These are phyloP conservation scores for Porpolomopsis calyptriformis DNA, from an alignment of 768 basidiomycete species.

Conservation along the genomic window DNA sequence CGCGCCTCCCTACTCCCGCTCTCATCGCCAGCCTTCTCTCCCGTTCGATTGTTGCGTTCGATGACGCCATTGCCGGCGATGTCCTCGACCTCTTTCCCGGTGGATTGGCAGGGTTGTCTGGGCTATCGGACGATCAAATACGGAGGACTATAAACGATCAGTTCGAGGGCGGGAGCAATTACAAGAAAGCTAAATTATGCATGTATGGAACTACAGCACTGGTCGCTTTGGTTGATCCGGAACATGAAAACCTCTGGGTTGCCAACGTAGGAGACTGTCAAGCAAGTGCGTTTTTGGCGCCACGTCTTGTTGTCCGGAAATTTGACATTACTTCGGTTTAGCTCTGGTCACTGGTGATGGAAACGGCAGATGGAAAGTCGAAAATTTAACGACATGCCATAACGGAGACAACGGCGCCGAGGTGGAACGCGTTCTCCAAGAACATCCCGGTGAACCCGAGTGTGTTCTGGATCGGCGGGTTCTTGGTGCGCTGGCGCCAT, in stretches of 20 bases:
- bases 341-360: constrained; percentile 43
- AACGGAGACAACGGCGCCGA: constrained; percentile 62
- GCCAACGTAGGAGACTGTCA: constrained; percentile 77
- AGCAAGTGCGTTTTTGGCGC: constrained; percentile 40
- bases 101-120: constrained; percentile 37
- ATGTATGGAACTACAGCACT: constrained; percentile 77
- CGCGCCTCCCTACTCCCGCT: constrained; percentile 32
- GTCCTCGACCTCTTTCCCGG: constrained; percentile 51
- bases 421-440: constrained; percentile 47
- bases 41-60: constrained; percentile 49
- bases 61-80: constrained; percentile 58
- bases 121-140: constrained; percentile 47
- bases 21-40: constrained; percentile 47
- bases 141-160: constrained; percentile 56
- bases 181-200: constrained; percentile 55
- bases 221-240: constrained; percentile 61
- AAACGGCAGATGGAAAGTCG: constrained; percentile 43
- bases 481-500: constrained; percentile 68
- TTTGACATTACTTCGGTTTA: constrained; percentile 11
- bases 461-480: constrained; percentile 57
- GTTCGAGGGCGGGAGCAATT: constrained; percentile 44
- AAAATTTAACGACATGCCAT: constrained; percentile 54
- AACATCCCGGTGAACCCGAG: constrained; percentile 63
- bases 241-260: constrained; percentile 61
- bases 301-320: constrained; percentile 4